Evolutionary conservation across 495 filamentous ascomycete genomes (phyloP).

Genomic region (Elaphomyces granulatus): DNA sequence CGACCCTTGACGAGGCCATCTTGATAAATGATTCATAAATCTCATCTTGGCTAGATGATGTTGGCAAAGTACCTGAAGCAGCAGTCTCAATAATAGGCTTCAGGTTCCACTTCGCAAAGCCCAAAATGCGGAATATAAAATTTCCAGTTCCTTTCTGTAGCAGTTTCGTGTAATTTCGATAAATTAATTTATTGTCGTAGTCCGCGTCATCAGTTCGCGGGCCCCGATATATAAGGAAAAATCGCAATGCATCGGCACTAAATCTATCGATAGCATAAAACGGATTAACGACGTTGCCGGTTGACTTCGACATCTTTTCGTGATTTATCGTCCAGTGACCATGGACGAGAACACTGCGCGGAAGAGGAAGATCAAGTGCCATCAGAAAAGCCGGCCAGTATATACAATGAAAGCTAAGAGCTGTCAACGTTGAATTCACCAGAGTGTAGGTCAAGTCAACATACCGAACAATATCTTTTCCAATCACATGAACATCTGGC

Average conservation of each 20-base stretch:
- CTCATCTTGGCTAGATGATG: conserved; percentile 15
- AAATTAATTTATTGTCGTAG: conserved; percentile 67
- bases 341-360: conserved; percentile 70
- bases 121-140: conserved; percentile 51
- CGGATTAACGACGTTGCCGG: conserved; percentile 89
- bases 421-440: neutral
- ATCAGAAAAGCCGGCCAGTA: conserved; percentile 97
- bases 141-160: conserved; percentile 69
- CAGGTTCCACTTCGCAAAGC: conserved; percentile 53
- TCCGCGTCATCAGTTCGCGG: conserved; percentile 61
- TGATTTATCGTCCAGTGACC: conserved; percentile 87
- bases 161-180: conserved; percentile 60
- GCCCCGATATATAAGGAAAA: conserved; percentile 68
- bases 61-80: conserved; percentile 17
- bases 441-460: too few relatives aligned
- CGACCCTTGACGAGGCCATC: conserved; percentile 26
- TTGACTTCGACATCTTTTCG: conserved; percentile 90
- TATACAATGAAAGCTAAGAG: conserved; percentile 66
- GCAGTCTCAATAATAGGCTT: conserved; percentile 35
- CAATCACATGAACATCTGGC: conserved; percentile 79
- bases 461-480: conserved; percentile 82
- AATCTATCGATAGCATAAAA: conserved; percentile 85
- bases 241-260: conserved; percentile 75
- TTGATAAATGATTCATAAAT: conserved; percentile 23
- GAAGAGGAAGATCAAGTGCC: conserved; percentile 71